Base-by-base conservation (phyloP, 2,329 filamentous ascomycete species). In the Fusarium bactridioides region DNA sequence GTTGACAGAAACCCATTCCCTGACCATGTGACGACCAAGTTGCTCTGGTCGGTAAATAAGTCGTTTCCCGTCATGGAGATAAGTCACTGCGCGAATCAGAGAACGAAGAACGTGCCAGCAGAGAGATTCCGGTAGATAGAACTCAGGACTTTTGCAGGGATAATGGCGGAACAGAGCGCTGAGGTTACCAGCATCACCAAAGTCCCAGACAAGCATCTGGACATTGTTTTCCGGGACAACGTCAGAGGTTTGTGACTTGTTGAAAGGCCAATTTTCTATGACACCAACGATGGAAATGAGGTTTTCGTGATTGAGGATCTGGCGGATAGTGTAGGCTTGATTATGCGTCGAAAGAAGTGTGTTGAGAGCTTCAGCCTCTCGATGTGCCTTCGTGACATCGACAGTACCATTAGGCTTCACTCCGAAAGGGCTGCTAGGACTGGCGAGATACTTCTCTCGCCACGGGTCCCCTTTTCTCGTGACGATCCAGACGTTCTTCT, bases 51-150 rank as follows among this genome's bases (percentile, higher is more conserved):
- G 53, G 41, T 77, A 65, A 33, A 74, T 69, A 18, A 80, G 71
- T 9, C 77, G 77, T 58, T 79, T 78, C 21, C 87, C 87, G 48
- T 87, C 83, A 74, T 90, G 88, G 25, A 89, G 78, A 81, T 85
- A 89, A 35, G 84, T 77, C 43, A 89, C 80, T 5, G 86, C 86
- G n/a, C 81, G 80, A 19, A 85, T 77, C 51, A 89, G 77, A 12
- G 83, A 85, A 16, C 80, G 76, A 18, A 86, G 80, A 13, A 89
- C 86, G 73, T 89, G 87, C 87, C 87, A 90, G 69, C 86, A 87
- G 18, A 89, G 79, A 5, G 82, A 81, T 72, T 89, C 87, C 0
- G 87, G 86, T 18, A 88, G 75, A 69, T 85, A 86, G 18, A 75
- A 77, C 9, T 61, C 44, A 10, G 69, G 21, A 35, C 67, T 35